Evolutionary conservation across 2,329 filamentous ascomycete genomes (phyloP), one percentile per base, ranked within the genome.

Genomic region (Penicillium sp.): DNA sequence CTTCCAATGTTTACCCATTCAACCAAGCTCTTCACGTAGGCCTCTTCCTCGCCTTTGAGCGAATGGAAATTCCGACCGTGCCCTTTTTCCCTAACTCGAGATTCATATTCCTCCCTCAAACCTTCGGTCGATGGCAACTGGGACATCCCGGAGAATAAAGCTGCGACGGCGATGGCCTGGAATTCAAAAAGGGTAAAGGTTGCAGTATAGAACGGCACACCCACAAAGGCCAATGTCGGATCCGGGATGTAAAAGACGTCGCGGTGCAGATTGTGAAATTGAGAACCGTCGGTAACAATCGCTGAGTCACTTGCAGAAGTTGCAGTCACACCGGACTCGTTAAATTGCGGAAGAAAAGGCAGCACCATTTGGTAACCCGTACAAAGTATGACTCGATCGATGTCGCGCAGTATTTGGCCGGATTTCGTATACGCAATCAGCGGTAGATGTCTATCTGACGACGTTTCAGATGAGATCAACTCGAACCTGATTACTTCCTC

Each of bases 201-300:
- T 0, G 85, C 84, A 0, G 82, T 82, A 61, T 86, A 82, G 61
- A 84, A 87, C 0, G 84, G 85, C 0, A 85, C 81, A 0, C 86
- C 86, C 16, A 88, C 73, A 56, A 88, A 88, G 0, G 77, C 73
- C 0, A 89, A 72, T 0, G 82, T 81, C 0, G 85, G 84, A 54
- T 89, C 85, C 0, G 79, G 78, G 41, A 88, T 87, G 68, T 88
- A 89, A 64, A 87, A 89, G 13, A 89, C 84, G 64, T 89, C 86
- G 52, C 83, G 83, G 73, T 88, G 83, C 1, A 89, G 72, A 58
- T 89, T 88, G 61, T 89, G 86, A 4, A 78, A 73, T 65, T 84
- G 81, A 12, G 77, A 78, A 2, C 86, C 86, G 42, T 88, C 83
- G 0, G 76, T 88, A 4, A 89, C 81, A 0, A 90, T 71, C 0